A percentile compares a stretch with the other conserved stretches of the same genome.
phyloP scores from a whole-genome alignment of 345 rosid genomes.

The Luvunga scandens region DNA sequence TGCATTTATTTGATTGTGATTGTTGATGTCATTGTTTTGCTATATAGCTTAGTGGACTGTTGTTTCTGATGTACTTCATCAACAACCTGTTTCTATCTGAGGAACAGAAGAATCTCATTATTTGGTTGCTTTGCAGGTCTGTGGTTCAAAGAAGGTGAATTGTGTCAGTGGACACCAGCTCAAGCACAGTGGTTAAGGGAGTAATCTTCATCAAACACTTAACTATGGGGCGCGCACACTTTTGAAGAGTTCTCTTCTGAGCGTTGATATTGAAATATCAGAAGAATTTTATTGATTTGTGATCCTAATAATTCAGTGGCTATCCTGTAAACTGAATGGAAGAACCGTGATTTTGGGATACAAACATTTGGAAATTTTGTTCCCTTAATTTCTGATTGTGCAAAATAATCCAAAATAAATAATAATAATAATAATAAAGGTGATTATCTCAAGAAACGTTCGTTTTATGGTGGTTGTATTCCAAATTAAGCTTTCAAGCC shows the following conservation, averaged over 20 bases:
- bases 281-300: background rate
- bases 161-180: conserved; percentile 81
- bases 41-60: background rate
- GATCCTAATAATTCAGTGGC: background rate
- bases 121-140: conserved; percentile 44
- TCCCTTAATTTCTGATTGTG: background rate
- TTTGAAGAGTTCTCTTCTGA: conserved; percentile 9
- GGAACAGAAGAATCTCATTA: background rate
- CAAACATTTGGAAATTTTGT: background rate
- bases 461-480: background rate
- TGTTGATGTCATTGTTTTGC: background rate
- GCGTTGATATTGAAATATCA: conserved; percentile 1
- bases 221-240: conserved; percentile 2
- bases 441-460: background rate
- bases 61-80: background rate
- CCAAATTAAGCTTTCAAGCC: background rate
- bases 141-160: conserved; percentile 91
- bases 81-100: too few species aligned
- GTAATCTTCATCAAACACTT: conserved; percentile 26
- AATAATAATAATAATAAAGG: background rate
- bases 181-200: conserved; percentile 74
- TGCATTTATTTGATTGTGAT: background rate
- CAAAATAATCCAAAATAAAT: background rate
- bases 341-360: background rate
- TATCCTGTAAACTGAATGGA: background rate